phyloP scores from a whole-genome alignment of 2,329 filamentous ascomycete genomes.

The Diplodia sapinea region DNA sequence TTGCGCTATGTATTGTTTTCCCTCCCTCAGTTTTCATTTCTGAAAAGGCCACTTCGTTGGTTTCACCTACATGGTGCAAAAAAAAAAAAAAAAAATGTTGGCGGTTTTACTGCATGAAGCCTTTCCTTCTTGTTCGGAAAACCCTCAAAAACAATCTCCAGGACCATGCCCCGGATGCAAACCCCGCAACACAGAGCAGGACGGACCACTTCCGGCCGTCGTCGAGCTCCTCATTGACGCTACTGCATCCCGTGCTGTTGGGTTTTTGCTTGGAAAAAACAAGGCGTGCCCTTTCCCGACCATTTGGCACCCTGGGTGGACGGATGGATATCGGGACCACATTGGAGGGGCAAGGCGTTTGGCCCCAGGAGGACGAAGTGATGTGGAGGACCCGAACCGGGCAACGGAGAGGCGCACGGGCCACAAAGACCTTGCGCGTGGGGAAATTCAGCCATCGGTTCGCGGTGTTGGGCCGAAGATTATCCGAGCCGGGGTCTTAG shows the following conservation, averaged over 20 bases:
- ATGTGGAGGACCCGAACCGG: constrained; percentile 18
- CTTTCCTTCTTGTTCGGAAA: background rate
- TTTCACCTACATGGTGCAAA: no score
- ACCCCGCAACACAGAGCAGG: background rate
- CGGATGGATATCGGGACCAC: background rate
- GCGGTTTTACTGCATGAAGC: no score
- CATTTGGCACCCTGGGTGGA: no score
- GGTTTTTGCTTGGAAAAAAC: no score
- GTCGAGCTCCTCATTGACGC: background rate
- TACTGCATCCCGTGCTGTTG: no score
- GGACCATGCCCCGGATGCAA: background rate
- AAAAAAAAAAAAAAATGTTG: no score
- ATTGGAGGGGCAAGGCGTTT: background rate
- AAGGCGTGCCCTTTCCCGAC: no score
- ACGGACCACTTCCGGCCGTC: background rate
- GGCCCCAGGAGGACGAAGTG: background rate
- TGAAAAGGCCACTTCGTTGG: no score
- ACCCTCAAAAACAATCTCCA: background rate
- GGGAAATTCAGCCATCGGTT: background rate
- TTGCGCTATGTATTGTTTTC: background rate
- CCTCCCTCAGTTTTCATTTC: no score
- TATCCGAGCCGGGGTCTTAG: no score
- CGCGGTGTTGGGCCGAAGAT: no score
- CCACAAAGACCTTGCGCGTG: background rate
- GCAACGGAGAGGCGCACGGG: background rate